phyloP scores from a whole-genome alignment of 192 early-diverging fungal genomes.

The Coemansia sp. region DNA sequence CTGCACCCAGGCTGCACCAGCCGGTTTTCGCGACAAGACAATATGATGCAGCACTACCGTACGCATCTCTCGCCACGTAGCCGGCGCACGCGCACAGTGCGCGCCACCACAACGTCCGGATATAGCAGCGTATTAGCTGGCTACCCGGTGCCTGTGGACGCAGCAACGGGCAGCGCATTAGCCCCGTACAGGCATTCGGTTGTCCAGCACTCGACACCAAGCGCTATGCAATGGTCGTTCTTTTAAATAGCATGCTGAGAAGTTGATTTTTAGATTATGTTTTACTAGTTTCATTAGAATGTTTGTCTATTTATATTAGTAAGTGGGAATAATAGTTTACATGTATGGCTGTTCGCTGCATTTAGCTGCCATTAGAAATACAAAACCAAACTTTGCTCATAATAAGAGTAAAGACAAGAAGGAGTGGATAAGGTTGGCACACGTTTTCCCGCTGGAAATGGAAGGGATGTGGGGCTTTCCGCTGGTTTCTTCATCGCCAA shows the following conservation, averaged over 20 bases:
- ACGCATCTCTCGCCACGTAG: slow-evolving; percentile 74
- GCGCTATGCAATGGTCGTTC: background rate
- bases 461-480: too few relatives aligned
- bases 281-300: background rate
- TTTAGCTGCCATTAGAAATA: too few relatives aligned
- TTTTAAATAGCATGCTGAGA: background rate
- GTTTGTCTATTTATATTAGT: background rate
- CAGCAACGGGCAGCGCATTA: background rate
- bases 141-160: background rate
- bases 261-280: background rate
- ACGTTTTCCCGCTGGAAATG: too few relatives aligned
- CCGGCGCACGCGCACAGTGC: slow-evolving; percentile 37
- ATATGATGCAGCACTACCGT: slow-evolving; percentile 87
- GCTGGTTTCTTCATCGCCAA: too few relatives aligned
- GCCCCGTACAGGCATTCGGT: slow-evolving; percentile 3
- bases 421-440: too few relatives aligned
- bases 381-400: too few relatives aligned
- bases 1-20: slow-evolving; percentile 66
- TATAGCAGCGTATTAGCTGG: slow-evolving; percentile 6
- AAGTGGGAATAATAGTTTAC: too few relatives aligned
- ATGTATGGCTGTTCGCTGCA: too few relatives aligned
- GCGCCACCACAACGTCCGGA: background rate
- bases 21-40: slow-evolving; percentile 78
- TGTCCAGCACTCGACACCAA: background rate
- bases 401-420: too few relatives aligned